These are phyloP conservation scores for Fabrea salina DNA, from an alignment of 169 alveolate species.

Conservation along the genomic window DNA sequence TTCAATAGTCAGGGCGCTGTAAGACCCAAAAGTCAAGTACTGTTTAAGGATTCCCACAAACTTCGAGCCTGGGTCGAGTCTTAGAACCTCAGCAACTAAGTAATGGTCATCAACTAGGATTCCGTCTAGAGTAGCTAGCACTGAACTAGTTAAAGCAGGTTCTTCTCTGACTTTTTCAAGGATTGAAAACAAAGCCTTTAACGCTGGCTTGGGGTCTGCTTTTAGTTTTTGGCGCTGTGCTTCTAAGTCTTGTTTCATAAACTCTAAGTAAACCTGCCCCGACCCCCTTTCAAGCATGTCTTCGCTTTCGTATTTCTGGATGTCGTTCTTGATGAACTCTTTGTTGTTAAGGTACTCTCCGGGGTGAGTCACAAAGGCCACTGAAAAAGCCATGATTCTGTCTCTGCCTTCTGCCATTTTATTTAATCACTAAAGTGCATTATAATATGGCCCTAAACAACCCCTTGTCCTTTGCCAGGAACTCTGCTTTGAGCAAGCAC, in stretches of 20 bases:
- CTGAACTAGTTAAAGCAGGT: not conserved
- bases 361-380: slow-evolving; percentile 16
- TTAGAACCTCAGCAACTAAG: not conserved
- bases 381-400: slow-evolving; percentile 5
- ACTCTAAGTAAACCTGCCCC: not conserved
- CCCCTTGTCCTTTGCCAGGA: slow-evolving; percentile 11
- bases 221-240: not conserved
- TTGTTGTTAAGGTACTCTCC: not conserved
- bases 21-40: not conserved
- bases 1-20: not conserved
- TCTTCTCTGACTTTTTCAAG: not conserved
- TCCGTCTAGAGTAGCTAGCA: slow-evolving; percentile 20
- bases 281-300: not conserved
- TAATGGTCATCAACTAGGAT: not conserved
- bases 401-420: slow-evolving; percentile 21
- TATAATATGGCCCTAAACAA: not conserved
- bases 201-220: not conserved
- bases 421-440: too few species aligned
- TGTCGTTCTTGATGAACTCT: not conserved
- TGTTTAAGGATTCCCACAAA: not conserved
- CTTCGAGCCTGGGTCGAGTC: not conserved
- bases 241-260: slow-evolving; percentile 4
- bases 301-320: not conserved
- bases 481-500: not conserved
- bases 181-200: not conserved